Evolutionary conservation across 495 filamentous ascomycete species (phyloP).

Genomic region (Penicilliopsis zonata): DNA sequence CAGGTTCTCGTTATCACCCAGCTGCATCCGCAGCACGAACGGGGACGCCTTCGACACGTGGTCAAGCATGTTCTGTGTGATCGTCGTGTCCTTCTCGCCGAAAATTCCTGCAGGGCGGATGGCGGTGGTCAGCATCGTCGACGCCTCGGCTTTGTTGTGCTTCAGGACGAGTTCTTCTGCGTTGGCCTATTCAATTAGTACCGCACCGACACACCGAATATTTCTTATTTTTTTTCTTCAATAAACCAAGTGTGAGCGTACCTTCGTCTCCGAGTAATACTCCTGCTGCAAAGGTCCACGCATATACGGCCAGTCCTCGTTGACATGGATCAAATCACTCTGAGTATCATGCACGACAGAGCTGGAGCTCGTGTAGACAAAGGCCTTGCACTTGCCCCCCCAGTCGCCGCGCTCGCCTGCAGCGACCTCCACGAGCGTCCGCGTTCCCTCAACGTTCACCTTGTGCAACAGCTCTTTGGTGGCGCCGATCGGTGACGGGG

Average conservation of each 20-base stretch:
- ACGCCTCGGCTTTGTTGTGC: slow-evolving; percentile 62
- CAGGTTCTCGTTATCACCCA: slow-evolving; percentile 76
- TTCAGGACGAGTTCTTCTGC: slow-evolving; percentile 77
- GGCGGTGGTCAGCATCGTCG: slow-evolving; percentile 58
- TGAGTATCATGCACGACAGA: slow-evolving; percentile 75
- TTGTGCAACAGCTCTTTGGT: slow-evolving; percentile 38
- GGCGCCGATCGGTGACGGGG: slow-evolving; percentile 45
- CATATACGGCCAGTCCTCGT: slow-evolving; percentile 77
- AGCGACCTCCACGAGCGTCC: slow-evolving; percentile 62
- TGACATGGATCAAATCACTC: slow-evolving; percentile 75
- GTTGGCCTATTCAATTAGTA: slow-evolving; percentile 46
- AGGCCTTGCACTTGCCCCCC: slow-evolving; percentile 65
- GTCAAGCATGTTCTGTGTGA: slow-evolving; percentile 43
- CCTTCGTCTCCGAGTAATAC: slow-evolving; percentile 88
- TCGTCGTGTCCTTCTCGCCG: slow-evolving; percentile 76
- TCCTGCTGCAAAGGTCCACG: slow-evolving; percentile 60
- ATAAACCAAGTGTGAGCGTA: no score
- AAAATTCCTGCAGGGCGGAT: slow-evolving; percentile 86
- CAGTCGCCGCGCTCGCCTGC: slow-evolving; percentile 44
- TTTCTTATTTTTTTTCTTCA: no score
- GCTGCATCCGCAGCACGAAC: slow-evolving; percentile 64
- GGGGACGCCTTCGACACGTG: slow-evolving; percentile 31
- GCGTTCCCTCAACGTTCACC: slow-evolving; percentile 90
- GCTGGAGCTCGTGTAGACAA: slow-evolving; percentile 90
- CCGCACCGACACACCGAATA: background rate